phyloP scores from a whole-genome alignment of 176 grass and related monocot species.

The Miscanthus lutarioriparius region DNA sequence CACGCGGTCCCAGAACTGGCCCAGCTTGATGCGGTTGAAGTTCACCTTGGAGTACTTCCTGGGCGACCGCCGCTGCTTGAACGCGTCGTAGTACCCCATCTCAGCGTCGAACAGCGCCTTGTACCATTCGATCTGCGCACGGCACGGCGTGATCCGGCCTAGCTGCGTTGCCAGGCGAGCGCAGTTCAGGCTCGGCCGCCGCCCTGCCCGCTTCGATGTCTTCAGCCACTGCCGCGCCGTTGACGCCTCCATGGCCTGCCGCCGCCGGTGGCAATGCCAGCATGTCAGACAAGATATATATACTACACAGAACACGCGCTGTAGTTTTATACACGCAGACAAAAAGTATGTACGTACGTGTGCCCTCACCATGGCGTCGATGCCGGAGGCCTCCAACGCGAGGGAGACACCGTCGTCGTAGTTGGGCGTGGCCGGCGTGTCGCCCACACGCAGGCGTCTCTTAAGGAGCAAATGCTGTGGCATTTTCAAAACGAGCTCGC shows the following conservation, averaged over 20 bases:
- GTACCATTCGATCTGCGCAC: slow-evolving; percentile 96
- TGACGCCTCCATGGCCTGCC: slow-evolving; percentile 57
- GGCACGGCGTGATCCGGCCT: slow-evolving; percentile 70
- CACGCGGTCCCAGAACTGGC: slow-evolving; percentile 81
- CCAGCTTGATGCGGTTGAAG: slow-evolving; percentile 68
- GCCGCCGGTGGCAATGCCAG: not conserved
- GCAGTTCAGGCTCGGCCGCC: slow-evolving; percentile 62
- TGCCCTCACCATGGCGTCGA: slow-evolving; percentile 51
- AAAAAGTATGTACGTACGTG: not conserved
- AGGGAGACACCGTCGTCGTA: slow-evolving; percentile 67
- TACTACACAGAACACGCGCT: not conserved
- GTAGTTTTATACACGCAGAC: not conserved
- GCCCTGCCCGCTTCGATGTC: slow-evolving; percentile 48
- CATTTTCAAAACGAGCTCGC: slow-evolving; percentile 50
- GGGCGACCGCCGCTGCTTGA: slow-evolving; percentile 62
- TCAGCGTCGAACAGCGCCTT: slow-evolving; percentile 70
- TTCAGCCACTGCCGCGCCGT: slow-evolving; percentile 62
- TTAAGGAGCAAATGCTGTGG: slow-evolving; percentile 57
- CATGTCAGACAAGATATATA: not conserved
- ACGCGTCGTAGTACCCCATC: slow-evolving; percentile 85
- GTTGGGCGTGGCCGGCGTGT: not conserved
- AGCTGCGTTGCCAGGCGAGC: slow-evolving; percentile 64
- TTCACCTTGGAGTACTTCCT: slow-evolving; percentile 58
- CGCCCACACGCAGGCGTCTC: not conserved
- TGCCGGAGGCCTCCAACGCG: slow-evolving; percentile 67